Conservation (phyloP, 2,329 filamentous ascomycete species). For the Dactylonectria estremocensis region DNA sequence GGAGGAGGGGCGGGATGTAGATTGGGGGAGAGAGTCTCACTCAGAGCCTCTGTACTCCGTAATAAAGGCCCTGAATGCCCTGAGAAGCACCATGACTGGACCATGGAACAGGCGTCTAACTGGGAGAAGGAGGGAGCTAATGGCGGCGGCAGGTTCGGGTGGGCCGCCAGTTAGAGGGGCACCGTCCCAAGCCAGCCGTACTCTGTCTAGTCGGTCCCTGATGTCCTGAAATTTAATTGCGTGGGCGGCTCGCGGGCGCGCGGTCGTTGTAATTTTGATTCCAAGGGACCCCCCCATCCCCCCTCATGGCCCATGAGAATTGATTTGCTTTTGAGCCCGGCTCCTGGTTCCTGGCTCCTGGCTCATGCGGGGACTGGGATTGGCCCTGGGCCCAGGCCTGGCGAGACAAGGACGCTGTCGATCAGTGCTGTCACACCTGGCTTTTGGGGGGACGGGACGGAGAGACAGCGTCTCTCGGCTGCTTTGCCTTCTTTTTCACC, state of each 20-base stretch:
- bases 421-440: conserved; percentile 14
- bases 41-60: background rate
- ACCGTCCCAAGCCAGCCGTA: conserved; percentile 29
- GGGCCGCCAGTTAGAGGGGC: conserved; percentile 42
- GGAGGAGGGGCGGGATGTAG: conserved; percentile 31
- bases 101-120: background rate
- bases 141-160: conserved; percentile 38
- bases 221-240: conserved; percentile 50
- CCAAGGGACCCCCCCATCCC: conserved; percentile 3
- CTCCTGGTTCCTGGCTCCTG: conserved; percentile 21
- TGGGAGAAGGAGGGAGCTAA: conserved; percentile 31
- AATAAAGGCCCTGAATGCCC: background rate
- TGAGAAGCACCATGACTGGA: conserved; percentile 1
- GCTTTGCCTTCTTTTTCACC: background rate
- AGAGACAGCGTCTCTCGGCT: background rate
- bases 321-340: conserved; percentile 18
- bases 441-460: background rate
- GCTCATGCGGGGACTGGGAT: conserved; percentile 27
- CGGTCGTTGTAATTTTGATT: conserved; percentile 38
- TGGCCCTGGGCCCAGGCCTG: conserved; percentile 8
- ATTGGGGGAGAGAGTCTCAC: conserved; percentile 24
- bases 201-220: conserved; percentile 36
- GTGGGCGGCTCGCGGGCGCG: conserved; percentile 36
- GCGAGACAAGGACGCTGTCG: conserved; percentile 11
- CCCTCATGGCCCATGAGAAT: conserved; percentile 19